These are phyloP conservation scores for Acacia concinna DNA, from an alignment of 331 rosid genomes.

Conservation along the genomic window DNA sequence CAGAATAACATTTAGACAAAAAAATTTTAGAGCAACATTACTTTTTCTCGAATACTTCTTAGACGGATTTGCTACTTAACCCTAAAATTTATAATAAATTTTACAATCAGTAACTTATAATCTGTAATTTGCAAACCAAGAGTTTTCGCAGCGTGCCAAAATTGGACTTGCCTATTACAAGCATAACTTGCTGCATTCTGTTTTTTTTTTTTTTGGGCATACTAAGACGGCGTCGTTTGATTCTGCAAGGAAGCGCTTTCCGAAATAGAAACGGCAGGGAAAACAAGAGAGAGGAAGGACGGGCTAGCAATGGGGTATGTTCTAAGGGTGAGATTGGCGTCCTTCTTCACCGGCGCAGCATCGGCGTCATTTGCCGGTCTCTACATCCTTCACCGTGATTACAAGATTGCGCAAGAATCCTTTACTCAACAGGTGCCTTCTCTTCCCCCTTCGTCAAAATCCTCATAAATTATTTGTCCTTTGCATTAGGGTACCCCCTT, in stretches of 20 bases:
- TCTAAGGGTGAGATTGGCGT: conserved; percentile 79
- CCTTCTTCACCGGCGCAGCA: conserved; percentile 89
- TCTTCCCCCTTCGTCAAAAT: background rate
- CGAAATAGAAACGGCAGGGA: background rate
- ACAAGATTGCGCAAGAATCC: conserved; percentile 74
- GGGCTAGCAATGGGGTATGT: conserved; percentile 70
- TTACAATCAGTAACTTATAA: too few relatives aligned
- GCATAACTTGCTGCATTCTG: background rate
- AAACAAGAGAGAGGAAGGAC: background rate
- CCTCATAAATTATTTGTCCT: background rate
- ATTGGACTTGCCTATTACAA: background rate
- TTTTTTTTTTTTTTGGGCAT: background rate
- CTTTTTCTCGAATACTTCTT: too few relatives aligned
- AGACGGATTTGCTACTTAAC: too few relatives aligned
- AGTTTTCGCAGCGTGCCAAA: background rate
- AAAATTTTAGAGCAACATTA: too few relatives aligned
- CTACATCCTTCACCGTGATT: conserved; percentile 74
- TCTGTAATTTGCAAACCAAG: background rate
- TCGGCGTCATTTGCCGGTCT: conserved; percentile 75
- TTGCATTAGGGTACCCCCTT: background rate
- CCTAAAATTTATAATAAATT: too few relatives aligned
- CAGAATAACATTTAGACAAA: too few relatives aligned
- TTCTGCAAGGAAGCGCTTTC: background rate
- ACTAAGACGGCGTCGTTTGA: conserved; percentile 29
- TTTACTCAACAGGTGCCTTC: conserved; percentile 65